phyloP scores from a whole-genome alignment of 2,329 filamentous ascomycete genomes.

The Penicillium sp. region DNA sequence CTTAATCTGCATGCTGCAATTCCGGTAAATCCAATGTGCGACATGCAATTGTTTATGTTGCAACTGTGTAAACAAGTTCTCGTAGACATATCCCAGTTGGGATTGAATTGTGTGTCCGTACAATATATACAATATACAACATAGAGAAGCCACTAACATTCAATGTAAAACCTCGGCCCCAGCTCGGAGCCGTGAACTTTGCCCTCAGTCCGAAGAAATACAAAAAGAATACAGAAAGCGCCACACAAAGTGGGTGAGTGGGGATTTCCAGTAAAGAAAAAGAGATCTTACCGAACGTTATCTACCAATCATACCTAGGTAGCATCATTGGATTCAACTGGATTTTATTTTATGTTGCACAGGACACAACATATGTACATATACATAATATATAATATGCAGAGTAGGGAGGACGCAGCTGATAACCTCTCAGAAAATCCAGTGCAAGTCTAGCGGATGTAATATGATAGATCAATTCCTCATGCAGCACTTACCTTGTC shows the following conservation, averaged over 20 bases:
- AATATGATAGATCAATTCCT: slow-evolving; percentile 1
- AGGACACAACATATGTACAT: background rate
- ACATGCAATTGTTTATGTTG: background rate
- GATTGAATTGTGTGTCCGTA: background rate
- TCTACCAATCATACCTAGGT: slow-evolving; percentile 2
- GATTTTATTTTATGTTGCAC: background rate
- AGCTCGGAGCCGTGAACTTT: background rate
- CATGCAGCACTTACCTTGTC: background rate
- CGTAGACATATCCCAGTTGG: background rate
- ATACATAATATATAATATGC: too few relatives aligned
- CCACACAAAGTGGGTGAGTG: background rate
- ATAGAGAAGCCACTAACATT: background rate
- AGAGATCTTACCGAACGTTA: background rate
- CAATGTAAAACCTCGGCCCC: background rate
- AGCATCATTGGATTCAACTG: background rate
- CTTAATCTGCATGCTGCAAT: background rate
- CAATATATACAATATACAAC: background rate
- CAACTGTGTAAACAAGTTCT: background rate
- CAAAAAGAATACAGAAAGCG: background rate
- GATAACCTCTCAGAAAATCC: background rate
- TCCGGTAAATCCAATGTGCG: background rate
- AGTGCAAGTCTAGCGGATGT: background rate
- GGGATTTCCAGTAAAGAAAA: background rate
- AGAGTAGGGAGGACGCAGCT: background rate
- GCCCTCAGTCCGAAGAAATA: background rate